Percentiles rank a stretch among this genome's conserved stretches.
phyloP scores from a whole-genome alignment of 140 eudicot genomes.

The Oenanthe javanica region DNA sequence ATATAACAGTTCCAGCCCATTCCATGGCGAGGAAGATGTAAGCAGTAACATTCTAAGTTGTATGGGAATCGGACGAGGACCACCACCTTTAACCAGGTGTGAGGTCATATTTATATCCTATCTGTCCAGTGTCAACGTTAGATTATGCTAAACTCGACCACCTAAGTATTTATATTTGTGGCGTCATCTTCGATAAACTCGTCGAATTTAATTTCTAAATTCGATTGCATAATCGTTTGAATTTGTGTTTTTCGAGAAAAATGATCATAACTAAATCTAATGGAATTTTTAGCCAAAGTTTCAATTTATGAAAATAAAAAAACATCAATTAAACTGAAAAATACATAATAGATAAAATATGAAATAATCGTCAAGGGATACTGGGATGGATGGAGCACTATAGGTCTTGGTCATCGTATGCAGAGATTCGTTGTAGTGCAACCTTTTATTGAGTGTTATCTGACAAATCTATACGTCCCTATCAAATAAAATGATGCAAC shows the following conservation, averaged over 20 bases:
- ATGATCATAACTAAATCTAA: not conserved
- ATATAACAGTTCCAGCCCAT: not conserved
- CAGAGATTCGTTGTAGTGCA: slow-evolving; percentile 26
- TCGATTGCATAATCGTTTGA: not conserved
- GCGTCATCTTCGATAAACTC: not conserved
- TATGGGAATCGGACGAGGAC: not conserved
- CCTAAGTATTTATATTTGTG: not conserved
- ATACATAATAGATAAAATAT: not conserved
- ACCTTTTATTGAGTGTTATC: not conserved
- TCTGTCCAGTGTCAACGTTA: not conserved
- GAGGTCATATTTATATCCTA: not conserved
- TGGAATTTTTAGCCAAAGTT: not conserved
- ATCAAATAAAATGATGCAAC: too few relatives aligned
- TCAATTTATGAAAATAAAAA: not conserved
- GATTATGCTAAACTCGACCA: not conserved
- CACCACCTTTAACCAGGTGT: not conserved
- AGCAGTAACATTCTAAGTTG: not conserved
- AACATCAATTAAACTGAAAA: not conserved
- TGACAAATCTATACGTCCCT: too few relatives aligned
- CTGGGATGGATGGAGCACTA: not conserved
- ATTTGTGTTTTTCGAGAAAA: not conserved
- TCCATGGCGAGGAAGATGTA: not conserved
- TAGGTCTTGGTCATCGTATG: slow-evolving; percentile 11
- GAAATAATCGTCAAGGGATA: not conserved
- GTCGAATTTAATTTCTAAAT: not conserved